phyloP scores from a whole-genome alignment of 2,329 filamentous ascomycete genomes.

The Geosmithia morbida region DNA sequence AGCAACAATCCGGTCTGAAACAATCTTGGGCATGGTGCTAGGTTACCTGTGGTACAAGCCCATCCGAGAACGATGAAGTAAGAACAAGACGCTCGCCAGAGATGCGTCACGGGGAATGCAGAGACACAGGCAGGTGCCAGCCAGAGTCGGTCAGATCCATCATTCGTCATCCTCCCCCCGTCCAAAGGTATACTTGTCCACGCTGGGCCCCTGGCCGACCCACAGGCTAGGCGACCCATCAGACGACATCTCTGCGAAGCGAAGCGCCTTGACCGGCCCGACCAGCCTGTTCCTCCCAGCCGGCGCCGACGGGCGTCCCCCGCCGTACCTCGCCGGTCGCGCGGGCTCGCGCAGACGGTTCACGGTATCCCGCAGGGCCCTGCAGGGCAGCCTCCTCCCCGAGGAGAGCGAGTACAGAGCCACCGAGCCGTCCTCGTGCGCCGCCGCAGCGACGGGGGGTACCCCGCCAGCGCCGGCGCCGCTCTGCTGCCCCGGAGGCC shows the following conservation, averaged over 20 bases:
- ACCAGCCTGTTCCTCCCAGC: constrained; percentile 3
- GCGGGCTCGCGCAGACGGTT: too few species aligned
- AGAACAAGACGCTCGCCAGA: too few species aligned
- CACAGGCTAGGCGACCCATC: constrained; percentile 33
- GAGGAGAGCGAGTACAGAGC: constrained; percentile 33
- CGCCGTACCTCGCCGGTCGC: too few species aligned
- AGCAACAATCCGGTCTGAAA: too few species aligned
- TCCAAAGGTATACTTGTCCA: constrained; percentile 31
- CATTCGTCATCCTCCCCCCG: constrained; percentile 3
- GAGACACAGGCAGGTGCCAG: too few species aligned
- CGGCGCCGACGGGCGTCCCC: neutral
- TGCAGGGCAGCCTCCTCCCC: constrained; percentile 20
- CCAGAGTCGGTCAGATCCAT: too few species aligned
- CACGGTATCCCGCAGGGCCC: neutral
- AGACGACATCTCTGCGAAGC: constrained; percentile 26
- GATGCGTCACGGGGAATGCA: neutral
- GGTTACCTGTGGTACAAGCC: too few species aligned
- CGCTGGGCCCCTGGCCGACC: constrained; percentile 18
- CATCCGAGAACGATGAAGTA: too few species aligned
- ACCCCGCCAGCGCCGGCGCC: too few species aligned
- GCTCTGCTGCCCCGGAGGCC: constrained; percentile 9
- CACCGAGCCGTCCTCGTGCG: constrained; percentile 33
- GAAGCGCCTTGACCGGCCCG: constrained; percentile 23
- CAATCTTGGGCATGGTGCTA: too few species aligned
- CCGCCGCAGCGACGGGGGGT: constrained; percentile 27